Evolutionary conservation across 2,329 filamentous ascomycete species (phyloP).

Genomic region (Apiospora arundinis): DNA sequence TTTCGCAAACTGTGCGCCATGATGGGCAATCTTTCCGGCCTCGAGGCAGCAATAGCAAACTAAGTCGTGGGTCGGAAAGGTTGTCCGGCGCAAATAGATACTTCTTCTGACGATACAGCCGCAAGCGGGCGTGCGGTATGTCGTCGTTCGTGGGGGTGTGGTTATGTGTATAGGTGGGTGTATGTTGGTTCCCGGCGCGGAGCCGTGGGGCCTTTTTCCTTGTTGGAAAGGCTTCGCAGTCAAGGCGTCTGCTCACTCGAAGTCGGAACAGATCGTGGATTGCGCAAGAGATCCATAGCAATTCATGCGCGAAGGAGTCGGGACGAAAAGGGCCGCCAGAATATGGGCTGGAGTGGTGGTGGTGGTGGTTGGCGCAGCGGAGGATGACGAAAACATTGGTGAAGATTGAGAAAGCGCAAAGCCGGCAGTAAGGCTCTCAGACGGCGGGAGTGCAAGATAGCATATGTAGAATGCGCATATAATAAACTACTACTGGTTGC

Average conservation of each 20-base stretch:
- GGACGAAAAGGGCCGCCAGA: conserved; percentile 32
- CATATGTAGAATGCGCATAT: neutral
- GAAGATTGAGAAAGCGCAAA: conserved; percentile 28
- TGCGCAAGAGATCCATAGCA: conserved; percentile 42
- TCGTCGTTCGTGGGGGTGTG: neutral
- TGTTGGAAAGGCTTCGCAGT: conserved; percentile 32
- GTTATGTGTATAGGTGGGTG: conserved; percentile 16
- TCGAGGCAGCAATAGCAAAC: conserved; percentile 29
- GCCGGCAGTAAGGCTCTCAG: conserved; percentile 22
- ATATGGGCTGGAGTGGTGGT: conserved; percentile 35
- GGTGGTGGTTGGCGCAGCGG: conserved; percentile 32
- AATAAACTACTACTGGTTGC: neutral
- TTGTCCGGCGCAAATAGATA: neutral
- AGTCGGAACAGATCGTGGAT: conserved; percentile 34
- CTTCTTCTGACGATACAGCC: neutral
- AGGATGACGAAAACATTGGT: conserved; percentile 40
- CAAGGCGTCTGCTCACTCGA: conserved; percentile 39
- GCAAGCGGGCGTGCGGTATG: neutral
- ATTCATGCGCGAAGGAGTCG: conserved; percentile 30
- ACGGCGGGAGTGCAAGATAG: conserved; percentile 5
- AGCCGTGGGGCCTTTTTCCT: conserved; percentile 26
- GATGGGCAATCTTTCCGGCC: conserved; percentile 9
- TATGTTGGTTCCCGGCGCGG: conserved; percentile 28
- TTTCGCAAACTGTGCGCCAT: conserved; percentile 34
- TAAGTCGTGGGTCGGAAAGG: neutral